Conservation (phyloP, 2,329 filamentous ascomycete species). For the Aspergillus latus region DNA sequence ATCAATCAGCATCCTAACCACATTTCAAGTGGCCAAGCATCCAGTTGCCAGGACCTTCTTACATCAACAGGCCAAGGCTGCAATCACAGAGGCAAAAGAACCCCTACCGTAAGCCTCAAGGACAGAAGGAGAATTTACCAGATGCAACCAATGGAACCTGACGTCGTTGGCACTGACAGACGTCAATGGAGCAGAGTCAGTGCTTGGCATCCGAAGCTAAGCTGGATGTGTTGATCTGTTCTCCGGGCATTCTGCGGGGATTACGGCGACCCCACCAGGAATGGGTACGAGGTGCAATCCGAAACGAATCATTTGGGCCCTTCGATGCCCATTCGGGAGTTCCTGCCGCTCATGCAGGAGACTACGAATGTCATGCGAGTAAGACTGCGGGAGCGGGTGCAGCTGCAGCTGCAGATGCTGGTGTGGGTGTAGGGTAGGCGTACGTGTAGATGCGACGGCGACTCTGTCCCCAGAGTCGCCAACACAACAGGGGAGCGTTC, state of each 20-base stretch:
- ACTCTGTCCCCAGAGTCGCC: slow-evolving; percentile 9
- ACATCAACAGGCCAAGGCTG: no score
- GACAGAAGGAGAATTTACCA: no score
- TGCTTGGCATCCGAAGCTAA: slow-evolving; percentile 28
- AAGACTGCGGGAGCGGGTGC: not conserved
- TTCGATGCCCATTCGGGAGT: slow-evolving; percentile 38
- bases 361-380: not conserved
- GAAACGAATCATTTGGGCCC: slow-evolving; percentile 55
- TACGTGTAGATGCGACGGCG: slow-evolving; percentile 10
- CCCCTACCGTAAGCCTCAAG: no score
- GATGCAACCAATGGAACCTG: no score
- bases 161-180: no score
- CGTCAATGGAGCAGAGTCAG: no score
- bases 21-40: no score
- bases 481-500: no score
- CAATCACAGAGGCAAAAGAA: no score
- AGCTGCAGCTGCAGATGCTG: not conserved
- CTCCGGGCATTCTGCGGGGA: slow-evolving; percentile 41
- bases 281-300: slow-evolving; percentile 52
- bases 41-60: no score
- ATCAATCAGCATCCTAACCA: no score
- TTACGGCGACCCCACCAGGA: slow-evolving; percentile 17
- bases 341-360: slow-evolving; percentile 15
- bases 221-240: slow-evolving; percentile 48
- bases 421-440: not conserved